Base-by-base conservation (phyloP, 2,329 filamentous ascomycete genomes). In the Chalaropsis thielavioides region DNA sequence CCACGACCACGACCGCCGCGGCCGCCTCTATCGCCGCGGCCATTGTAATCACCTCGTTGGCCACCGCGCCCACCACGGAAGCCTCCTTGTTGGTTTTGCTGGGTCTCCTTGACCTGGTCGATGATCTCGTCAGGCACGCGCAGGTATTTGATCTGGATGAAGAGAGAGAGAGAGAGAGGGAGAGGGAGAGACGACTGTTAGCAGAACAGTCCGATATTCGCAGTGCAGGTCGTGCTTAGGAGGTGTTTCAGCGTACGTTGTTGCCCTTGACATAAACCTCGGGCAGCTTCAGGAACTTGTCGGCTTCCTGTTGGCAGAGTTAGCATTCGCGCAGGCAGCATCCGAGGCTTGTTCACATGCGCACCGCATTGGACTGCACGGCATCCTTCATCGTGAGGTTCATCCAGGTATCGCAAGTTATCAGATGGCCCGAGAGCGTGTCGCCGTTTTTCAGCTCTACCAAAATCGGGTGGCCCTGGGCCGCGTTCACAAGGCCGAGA, bases 341-440 rank as follows among this genome's bases (percentile, higher is more conserved):
- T 46, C 44, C 59, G 38, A 24, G 13, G 35, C 31, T 49, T 8
- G 27, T 46, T 8, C 10, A 22, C 2, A 38, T 22, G 70, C 80
- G 62, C 76, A 88, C 85, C 27, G 92, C 86, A 73, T 88, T 96
- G 19, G 94, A 97, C 77, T 97, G 92, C 43, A 97, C 90, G 24
- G 99, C 95, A 75, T 97, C 94, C 76, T 94, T 95, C 70, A 99
- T 78, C 1, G 92, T 97, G 71, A 99, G 79, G 78, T 99, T 99
- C 94, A 99, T 99, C 91, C 94, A 99, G 61, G 92, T 99, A 76
- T 99, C 94, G 84, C 92, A 99, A 75, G 88, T 90, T 75, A 96
- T 88, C 67, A 99, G 81, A 73, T 96, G 91, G 68, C 94, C 94
- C 77, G 97, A 99, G 68, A 99, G 83, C 0, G 94, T 97, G 77